Percentiles rank a stretch among this genome's conserved stretches.
These are phyloP conservation scores for Cladosporium sp. DNA, from an alignment of 2,329 filamentous ascomycete genomes.

Conservation along the genomic window DNA sequence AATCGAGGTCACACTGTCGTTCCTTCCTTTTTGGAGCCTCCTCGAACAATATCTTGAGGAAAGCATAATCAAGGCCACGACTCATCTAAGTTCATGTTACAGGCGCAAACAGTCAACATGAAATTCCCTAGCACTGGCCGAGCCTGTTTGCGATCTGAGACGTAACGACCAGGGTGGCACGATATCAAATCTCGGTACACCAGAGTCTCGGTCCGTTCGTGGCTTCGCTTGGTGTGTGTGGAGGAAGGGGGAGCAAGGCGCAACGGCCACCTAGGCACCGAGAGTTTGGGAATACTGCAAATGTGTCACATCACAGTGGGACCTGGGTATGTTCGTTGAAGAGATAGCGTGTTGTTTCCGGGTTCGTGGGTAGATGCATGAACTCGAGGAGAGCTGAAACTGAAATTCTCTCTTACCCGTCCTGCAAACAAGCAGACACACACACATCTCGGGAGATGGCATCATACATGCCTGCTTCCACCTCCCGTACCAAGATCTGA, in stretches of 20 bases:
- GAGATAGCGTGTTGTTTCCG: background rate
- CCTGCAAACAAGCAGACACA: background rate
- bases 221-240: background rate
- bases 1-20: background rate
- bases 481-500: background rate
- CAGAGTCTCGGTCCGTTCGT: background rate
- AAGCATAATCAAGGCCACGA: background rate
- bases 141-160: conserved; percentile 7
- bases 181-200: conserved; percentile 15
- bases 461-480: background rate
- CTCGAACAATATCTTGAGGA: background rate
- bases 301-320: background rate
- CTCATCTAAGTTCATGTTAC: background rate
- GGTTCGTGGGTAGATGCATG: background rate
- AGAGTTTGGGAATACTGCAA: background rate
- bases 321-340: background rate
- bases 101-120: background rate
- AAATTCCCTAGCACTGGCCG: background rate
- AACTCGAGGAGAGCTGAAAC: background rate
- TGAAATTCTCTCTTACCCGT: background rate
- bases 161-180: conserved; percentile 14
- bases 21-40: background rate
- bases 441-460: conserved; percentile 5
- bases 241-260: background rate
- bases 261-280: background rate